Evolutionary conservation across 176 grass and related monocot species (phyloP).

Genomic region (maize (Zea mays)): DNA sequence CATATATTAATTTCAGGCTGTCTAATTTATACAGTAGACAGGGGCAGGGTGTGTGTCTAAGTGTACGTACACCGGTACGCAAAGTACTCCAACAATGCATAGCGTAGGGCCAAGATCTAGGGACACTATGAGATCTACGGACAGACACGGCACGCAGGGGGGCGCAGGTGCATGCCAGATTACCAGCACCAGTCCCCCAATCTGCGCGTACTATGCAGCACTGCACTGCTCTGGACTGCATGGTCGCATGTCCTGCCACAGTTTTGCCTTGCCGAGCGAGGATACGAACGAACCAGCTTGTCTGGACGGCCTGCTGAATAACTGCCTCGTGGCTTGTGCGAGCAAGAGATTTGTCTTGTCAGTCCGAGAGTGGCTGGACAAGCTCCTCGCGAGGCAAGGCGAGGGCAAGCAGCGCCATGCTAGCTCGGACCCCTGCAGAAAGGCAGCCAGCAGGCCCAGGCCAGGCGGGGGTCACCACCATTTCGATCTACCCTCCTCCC

Average conservation of each 20-base stretch:
- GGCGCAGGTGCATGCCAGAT: neutral
- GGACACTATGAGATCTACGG: conserved; percentile 28
- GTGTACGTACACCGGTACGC: neutral
- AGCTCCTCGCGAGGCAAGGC: too few species aligned
- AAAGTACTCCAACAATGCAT: neutral
- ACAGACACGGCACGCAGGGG: neutral
- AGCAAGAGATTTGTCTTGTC: too few species aligned
- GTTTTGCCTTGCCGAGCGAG: too few species aligned
- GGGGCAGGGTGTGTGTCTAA: neutral
- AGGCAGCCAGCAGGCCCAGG: neutral
- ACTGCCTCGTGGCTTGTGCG: too few species aligned
- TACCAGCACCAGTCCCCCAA: neutral
- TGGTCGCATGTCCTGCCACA: too few species aligned
- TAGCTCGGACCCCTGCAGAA: neutral
- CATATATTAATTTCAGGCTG: neutral
- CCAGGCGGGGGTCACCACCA: neutral
- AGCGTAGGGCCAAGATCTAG: conserved; percentile 24
- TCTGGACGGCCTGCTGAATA: too few species aligned
- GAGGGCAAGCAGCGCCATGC: too few species aligned
- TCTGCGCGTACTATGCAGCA: too few species aligned
- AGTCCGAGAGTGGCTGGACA: too few species aligned
- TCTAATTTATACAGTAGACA: neutral
- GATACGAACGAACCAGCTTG: too few species aligned
- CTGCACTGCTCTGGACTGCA: neutral
- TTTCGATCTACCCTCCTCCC: neutral